phyloP scores from a whole-genome alignment of 1,139 yeast genomes.

The Nakaseomyces delphensis region DNA sequence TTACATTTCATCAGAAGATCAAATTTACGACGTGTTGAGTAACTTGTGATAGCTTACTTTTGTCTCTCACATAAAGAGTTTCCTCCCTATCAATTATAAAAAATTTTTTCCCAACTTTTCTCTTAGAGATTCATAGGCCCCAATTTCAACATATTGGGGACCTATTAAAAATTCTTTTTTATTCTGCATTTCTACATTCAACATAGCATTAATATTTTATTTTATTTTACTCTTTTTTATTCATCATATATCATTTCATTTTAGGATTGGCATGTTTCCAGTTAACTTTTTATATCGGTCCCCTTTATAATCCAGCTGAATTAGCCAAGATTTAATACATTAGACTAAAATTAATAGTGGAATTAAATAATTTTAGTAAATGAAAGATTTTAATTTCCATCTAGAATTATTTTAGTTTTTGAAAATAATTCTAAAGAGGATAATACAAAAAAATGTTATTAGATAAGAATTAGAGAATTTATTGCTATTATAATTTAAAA shows the following conservation, averaged over 20 bases:
- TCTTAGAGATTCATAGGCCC: not conserved
- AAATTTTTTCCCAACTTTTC: not conserved
- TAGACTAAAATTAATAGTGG: no score
- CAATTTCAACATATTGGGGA: constrained; percentile 1
- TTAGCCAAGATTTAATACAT: not conserved
- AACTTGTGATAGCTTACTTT: constrained; percentile 7
- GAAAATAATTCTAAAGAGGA: no score
- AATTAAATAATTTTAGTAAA: no score
- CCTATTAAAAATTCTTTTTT: not conserved
- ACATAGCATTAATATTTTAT: constrained; percentile 8
- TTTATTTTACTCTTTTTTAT: not conserved
- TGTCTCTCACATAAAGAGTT: not conserved
- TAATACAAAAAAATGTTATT: no score
- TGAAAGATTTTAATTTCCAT: not conserved
- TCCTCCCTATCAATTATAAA: not conserved
- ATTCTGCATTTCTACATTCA: constrained; percentile 11
- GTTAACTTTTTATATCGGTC: not conserved
- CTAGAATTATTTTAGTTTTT: no score
- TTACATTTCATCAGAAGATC: constrained; percentile 36
- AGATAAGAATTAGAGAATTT: no score
- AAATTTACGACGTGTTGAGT: constrained; percentile 34
- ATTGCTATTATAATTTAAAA: no score
- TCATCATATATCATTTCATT: not conserved
- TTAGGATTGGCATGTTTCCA: not conserved
- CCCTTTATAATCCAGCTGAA: no score